Evolutionary conservation across 805 yeast genomes (phyloP).

Genomic region (Metschnikowia noctiluminum): DNA sequence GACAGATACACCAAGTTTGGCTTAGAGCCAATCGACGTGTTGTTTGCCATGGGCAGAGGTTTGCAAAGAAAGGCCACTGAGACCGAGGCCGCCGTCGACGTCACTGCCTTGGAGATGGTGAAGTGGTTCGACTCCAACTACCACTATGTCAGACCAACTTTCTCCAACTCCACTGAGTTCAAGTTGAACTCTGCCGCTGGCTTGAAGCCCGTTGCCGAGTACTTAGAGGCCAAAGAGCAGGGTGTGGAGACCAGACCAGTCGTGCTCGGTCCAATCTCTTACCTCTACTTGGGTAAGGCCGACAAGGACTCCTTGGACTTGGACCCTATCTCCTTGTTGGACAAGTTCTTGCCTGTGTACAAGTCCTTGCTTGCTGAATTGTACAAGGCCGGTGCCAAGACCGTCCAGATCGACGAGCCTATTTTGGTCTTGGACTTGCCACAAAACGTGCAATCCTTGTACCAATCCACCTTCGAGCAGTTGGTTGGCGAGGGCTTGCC

Average conservation of each 20-base stretch:
- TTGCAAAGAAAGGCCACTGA: slow-evolving; percentile 95
- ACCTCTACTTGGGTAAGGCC: slow-evolving; percentile 92
- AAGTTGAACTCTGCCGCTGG: slow-evolving; percentile 74
- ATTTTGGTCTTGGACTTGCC: slow-evolving; percentile 91
- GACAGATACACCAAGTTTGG: slow-evolving; percentile 93
- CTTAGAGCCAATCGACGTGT: slow-evolving; percentile 83
- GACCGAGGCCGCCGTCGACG: slow-evolving; percentile 86
- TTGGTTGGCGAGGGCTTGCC: slow-evolving; percentile 68
- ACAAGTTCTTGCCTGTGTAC: slow-evolving; percentile 90
- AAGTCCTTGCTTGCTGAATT: slow-evolving; percentile 83
- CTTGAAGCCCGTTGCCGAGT: slow-evolving; percentile 95
- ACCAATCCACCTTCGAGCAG: slow-evolving; percentile 80
- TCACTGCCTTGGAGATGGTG: slow-evolving; percentile 98
- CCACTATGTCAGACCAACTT: slow-evolving; percentile 99
- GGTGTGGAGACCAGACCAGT: slow-evolving; percentile 99
- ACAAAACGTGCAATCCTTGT: slow-evolving; percentile 77
- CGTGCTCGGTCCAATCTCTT: slow-evolving; percentile 93
- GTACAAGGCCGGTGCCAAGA: slow-evolving; percentile 89
- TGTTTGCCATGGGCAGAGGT: slow-evolving; percentile 99
- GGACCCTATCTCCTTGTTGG: slow-evolving; percentile 86
- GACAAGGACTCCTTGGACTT: slow-evolving; percentile 96
- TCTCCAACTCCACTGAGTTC: slow-evolving; percentile 91
- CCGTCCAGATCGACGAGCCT: slow-evolving; percentile 98
- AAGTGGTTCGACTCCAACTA: slow-evolving; percentile 99
- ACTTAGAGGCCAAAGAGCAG: slow-evolving; percentile 93